Conservation (phyloP, 371 early-diverging fungal species). For the Nosema muscidifuracis region DNA sequence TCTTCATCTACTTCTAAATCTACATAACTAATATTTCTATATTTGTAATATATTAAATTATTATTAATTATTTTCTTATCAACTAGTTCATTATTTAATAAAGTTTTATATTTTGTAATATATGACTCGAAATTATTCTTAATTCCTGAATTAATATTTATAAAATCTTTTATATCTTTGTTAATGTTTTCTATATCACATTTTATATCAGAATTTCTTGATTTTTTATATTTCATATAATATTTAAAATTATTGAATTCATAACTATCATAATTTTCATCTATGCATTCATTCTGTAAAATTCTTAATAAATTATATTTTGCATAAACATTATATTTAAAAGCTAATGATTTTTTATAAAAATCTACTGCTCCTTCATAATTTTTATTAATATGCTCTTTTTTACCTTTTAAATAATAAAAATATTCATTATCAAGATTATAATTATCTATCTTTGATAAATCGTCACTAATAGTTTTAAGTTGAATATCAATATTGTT, state of each 20-base stretch:
- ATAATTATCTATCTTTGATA: background rate
- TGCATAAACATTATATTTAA: conserved; percentile 18
- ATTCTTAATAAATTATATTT: conserved; percentile 43
- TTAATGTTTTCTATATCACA: conserved; percentile 10
- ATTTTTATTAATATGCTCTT: conserved; percentile 23
- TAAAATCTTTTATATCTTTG: conserved; percentile 4
- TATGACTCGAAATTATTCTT: background rate
- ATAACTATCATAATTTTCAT: background rate
- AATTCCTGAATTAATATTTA: background rate
- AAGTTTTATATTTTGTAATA: conserved; percentile 16
- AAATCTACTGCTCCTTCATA: conserved; percentile 32
- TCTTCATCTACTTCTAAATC: background rate
- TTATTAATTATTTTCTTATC: conserved; percentile 26
- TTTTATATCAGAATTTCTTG: background rate
- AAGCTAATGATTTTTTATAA: conserved; percentile 32
- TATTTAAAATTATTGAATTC: conserved; percentile 29
- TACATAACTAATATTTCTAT: background rate
- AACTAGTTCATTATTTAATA: conserved; percentile 17
- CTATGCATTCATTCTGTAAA: conserved; percentile 9
- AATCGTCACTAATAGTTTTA: background rate
- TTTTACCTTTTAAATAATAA: conserved; percentile 46
- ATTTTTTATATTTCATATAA: conserved; percentile 11
- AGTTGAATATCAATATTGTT: background rate
- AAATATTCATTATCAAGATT: conserved; percentile 21
- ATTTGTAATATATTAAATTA: conserved; percentile 21